Evolutionary conservation across 148 eudicot genomes (phyloP), one percentile per base, ranked within the genome.

Genomic region (Dysphania ambrosioides): DNA sequence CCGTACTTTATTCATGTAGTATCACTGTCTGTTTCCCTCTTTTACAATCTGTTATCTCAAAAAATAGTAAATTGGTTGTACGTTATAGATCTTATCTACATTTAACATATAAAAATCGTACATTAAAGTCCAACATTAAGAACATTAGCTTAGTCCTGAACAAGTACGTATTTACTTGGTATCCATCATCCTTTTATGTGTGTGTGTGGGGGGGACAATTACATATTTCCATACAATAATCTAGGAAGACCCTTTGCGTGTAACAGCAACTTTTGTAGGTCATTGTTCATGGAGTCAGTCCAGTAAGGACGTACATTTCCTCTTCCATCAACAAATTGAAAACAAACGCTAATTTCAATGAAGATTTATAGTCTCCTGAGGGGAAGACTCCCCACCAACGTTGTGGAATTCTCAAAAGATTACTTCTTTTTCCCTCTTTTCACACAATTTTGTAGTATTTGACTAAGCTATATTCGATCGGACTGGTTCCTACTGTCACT

Each of bases 161-260:
- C 15, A 44, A 44, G 51, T 44, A 44, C 51, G 15, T 19, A 30
- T 62, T 2, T 16, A 31, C 19, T 62, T 27, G 66, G 40, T 23
- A 62, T 62, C 66, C 40, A 62, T 62, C 35, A 19, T 62, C 19
- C 66, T 16, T 19, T 19, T n/a, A n/a, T n/a, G n/a, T n/a, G n/a
- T n/a, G n/a, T n/a, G n/a, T n/a, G n/a, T n/a, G n/a, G n/a, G n/a
- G n/a, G n/a, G n/a, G n/a, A n/a, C n/a, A n/a, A n/a, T n/a, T n/a
- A n/a, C n/a, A n/a, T n/a, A n/a, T n/a, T n/a, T n/a, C 3, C 67
- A 16, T 21, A 36, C 68, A 65, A 65, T 36, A 65, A 65, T 35
- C 71, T 47, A 74, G 63, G 8, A 34, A 67, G 13, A 23, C n/a
- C 58, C 66, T 75, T 56, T 75, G 24, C 78, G 72, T 75, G 66